Conservation (phyloP, 352 stramenopile genomes). For the Phytophthora sp. region DNA sequence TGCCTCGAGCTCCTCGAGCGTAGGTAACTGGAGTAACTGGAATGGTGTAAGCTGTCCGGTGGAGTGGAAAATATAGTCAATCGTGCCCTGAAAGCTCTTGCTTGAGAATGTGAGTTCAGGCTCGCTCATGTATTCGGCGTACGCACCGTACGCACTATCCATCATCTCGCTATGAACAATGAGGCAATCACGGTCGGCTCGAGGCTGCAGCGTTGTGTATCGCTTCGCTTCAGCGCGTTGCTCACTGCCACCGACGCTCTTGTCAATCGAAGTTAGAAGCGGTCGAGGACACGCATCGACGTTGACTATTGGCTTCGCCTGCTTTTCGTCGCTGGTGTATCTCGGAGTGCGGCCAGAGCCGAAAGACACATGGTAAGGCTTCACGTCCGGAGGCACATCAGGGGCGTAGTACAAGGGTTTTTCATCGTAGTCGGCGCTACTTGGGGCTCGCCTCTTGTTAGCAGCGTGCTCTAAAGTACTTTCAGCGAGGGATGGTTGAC, state of each 20-base stretch:
- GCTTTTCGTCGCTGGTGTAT: slow-evolving; percentile 42
- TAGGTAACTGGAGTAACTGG: slow-evolving; percentile 61
- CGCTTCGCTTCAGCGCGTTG: slow-evolving; percentile 24
- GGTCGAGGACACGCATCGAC: slow-evolving; percentile 44
- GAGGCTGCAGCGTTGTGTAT: slow-evolving; percentile 44
- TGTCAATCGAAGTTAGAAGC: slow-evolving; percentile 18
- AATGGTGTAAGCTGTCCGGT: slow-evolving; percentile 53
- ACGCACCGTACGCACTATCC: slow-evolving; percentile 72
- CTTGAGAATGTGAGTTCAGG: slow-evolving; percentile 76
- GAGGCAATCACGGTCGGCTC: slow-evolving; percentile 51
- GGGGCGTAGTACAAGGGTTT: slow-evolving; percentile 37
- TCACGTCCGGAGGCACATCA: slow-evolving; percentile 53
- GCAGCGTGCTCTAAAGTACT: slow-evolving; percentile 42
- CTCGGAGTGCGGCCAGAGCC: slow-evolving; percentile 70
- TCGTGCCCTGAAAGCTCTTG: slow-evolving; percentile 57
- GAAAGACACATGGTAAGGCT: slow-evolving; percentile 55
- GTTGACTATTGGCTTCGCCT: slow-evolving; percentile 42
- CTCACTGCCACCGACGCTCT: slow-evolving; percentile 4
- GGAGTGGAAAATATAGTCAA: slow-evolving; percentile 91
- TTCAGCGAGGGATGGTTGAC: slow-evolving; percentile 62
- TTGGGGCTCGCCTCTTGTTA: slow-evolving; percentile 13
- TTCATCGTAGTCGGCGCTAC: neutral
- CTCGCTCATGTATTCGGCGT: slow-evolving; percentile 61
- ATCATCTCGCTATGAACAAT: slow-evolving; percentile 72
- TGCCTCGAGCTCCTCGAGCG: slow-evolving; percentile 43